phyloP scores from a whole-genome alignment of 768 basidiomycete species.

The Russula brevipes region DNA sequence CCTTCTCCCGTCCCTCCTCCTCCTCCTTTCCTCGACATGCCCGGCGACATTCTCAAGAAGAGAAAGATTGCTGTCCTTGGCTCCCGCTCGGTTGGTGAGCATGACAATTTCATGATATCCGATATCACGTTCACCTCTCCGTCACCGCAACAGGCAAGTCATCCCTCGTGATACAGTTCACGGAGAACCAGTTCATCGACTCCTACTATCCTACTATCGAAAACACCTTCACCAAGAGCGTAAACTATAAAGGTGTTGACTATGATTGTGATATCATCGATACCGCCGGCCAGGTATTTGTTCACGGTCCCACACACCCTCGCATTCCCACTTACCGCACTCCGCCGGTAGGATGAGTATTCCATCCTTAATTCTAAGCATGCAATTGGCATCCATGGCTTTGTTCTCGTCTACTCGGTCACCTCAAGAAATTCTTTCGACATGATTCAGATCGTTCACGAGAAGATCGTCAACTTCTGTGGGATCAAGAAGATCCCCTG shows the following conservation, averaged over 20 bases:
- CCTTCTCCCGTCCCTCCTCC: constrained; percentile 14
- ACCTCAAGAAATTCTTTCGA: constrained; percentile 86
- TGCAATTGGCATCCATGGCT: constrained; percentile 96
- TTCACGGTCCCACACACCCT: not conserved
- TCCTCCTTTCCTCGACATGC: constrained; percentile 27
- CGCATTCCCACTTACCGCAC: constrained; percentile 3
- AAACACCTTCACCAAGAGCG: constrained; percentile 76
- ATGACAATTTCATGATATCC: constrained; percentile 18
- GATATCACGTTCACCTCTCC: constrained; percentile 15
- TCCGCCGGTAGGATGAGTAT: constrained; percentile 74
- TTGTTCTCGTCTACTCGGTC: constrained; percentile 94
- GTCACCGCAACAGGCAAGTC: constrained; percentile 68
- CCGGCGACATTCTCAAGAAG: constrained; percentile 54
- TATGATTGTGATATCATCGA: constrained; percentile 98
- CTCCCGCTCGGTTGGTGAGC: constrained; percentile 81
- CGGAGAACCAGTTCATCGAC: constrained; percentile 88
- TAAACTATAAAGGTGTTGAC: constrained; percentile 82
- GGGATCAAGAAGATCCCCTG: constrained; percentile 83
- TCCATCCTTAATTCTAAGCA: constrained; percentile 90
- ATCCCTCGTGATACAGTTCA: constrained; percentile 87
- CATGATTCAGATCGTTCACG: constrained; percentile 88
- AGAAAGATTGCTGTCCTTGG: constrained; percentile 87
- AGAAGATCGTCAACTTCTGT: constrained; percentile 88
- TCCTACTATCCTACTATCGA: constrained; percentile 96
- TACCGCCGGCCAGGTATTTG: constrained; percentile 88